phyloP scores from a whole-genome alignment of 768 basidiomycete genomes.

The Termitomyces sp. region DNA sequence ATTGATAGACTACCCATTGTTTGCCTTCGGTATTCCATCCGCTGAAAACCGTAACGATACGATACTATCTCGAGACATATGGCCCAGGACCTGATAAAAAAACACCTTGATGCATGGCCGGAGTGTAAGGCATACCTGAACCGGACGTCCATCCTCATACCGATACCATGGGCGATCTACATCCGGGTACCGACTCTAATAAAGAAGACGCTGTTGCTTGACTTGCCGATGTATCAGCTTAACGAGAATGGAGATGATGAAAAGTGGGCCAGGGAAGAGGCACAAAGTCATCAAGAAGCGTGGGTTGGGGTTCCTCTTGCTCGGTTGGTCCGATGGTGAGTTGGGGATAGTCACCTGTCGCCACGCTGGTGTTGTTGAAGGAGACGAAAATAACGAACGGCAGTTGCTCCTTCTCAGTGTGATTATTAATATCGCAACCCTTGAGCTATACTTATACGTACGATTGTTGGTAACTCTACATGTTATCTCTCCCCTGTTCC shows the following conservation, averaged over 20 bases:
- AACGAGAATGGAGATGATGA: slow-evolving; percentile 49
- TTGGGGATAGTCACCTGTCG: too few relatives aligned
- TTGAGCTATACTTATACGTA: neutral
- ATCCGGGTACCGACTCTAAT: slow-evolving; percentile 40
- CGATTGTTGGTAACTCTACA: neutral
- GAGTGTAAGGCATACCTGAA: neutral
- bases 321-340: neutral
- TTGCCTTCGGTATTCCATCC: slow-evolving; percentile 65
- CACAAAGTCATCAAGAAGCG: neutral
- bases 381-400: neutral
- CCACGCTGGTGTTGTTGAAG: too few relatives aligned
- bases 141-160: neutral
- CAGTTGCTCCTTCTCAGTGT: too few relatives aligned
- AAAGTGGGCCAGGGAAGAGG: slow-evolving; percentile 10
- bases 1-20: slow-evolving; percentile 43
- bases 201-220: slow-evolving; percentile 55
- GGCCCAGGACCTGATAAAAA: slow-evolving; percentile 23
- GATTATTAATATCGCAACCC: too few relatives aligned
- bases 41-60: slow-evolving; percentile 61
- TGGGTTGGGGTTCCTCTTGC: neutral
- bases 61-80: slow-evolving; percentile 51
- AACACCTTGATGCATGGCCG: neutral
- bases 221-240: slow-evolving; percentile 61
- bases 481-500: too few relatives aligned
- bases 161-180: neutral